phyloP scores from a whole-genome alignment of 2,329 filamentous ascomycete species.

The Pyrenophora tritici-repentis region DNA sequence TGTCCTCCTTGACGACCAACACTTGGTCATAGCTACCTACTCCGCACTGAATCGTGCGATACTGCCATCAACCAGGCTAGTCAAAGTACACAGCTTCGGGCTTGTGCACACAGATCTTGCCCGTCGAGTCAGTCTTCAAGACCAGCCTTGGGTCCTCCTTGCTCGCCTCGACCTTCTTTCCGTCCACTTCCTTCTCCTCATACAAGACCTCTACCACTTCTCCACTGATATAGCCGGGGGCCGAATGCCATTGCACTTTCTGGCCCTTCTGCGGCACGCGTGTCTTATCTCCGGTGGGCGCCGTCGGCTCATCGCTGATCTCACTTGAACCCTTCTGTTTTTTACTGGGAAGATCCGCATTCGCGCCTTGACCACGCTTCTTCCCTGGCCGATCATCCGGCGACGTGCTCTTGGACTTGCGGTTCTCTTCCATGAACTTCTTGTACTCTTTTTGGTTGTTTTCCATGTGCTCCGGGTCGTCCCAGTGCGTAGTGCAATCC shows the following conservation, averaged over 20 bases:
- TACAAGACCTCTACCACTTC: conserved; percentile 51
- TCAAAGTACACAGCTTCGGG: conserved; percentile 52
- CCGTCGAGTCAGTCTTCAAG: conserved; percentile 46
- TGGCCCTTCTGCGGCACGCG: conserved; percentile 51
- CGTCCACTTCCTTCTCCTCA: conserved; percentile 49
- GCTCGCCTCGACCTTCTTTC: conserved; percentile 50
- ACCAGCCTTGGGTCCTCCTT: conserved; percentile 52
- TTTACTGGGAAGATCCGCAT: conserved; percentile 37
- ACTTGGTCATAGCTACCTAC: not conserved
- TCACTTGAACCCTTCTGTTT: conserved; percentile 41
- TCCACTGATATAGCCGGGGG: conserved; percentile 49
- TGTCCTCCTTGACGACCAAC: not conserved
- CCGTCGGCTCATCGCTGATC: conserved; percentile 25
- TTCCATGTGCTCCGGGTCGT: conserved; percentile 34
- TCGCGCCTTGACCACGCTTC: conserved; percentile 37
- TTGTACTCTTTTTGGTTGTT: conserved; percentile 33
- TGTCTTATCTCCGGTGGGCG: conserved; percentile 39
- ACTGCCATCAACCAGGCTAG: conserved; percentile 16
- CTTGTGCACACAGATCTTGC: conserved; percentile 52
- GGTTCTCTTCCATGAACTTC: conserved; percentile 34
- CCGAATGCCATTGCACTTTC: conserved; percentile 49
- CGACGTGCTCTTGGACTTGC: conserved; percentile 7
- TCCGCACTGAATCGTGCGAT: not conserved
- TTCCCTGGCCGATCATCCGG: conserved; percentile 13
- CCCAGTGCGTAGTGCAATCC: conserved; percentile 40